Percentiles rank a stretch among this genome's conserved stretches.
Evolutionary conservation across 75 land plant genomes (phyloP).

Genomic region (Isoetes taiwanensis): DNA sequence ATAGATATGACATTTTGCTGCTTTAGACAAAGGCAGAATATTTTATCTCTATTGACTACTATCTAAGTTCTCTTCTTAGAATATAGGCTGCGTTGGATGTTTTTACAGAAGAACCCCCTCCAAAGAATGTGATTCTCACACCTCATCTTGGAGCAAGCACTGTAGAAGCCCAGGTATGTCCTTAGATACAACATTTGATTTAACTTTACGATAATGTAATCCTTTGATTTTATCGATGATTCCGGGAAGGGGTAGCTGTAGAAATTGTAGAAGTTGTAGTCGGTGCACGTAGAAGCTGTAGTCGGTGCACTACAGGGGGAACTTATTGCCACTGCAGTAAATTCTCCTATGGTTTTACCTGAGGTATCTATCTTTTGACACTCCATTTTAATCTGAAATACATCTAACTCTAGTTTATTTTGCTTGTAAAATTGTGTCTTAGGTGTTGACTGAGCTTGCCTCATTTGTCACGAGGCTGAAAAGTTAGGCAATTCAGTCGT

Average conservation of each 20-base stretch:
- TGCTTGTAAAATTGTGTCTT: too few species aligned
- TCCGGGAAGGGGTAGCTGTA: neutral
- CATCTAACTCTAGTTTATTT: neutral
- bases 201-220: too few species aligned
- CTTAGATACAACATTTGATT: neutral
- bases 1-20: neutral
- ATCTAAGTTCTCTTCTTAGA: too few species aligned
- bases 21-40: neutral
- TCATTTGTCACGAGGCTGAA: neutral
- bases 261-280: slow-evolving; percentile 48
- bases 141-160: neutral
- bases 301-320: neutral
- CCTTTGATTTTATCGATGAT: neutral
- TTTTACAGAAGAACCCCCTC: neutral
- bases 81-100: neutral
- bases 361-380: neutral
- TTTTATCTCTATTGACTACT: neutral
- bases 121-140: neutral
- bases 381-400: neutral
- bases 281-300: slow-evolving; percentile 28
- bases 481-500: neutral
- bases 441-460: neutral
- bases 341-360: neutral
- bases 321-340: neutral
- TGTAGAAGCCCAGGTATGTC: neutral